Evolutionary conservation across 2,329 filamentous ascomycete species (phyloP), one percentile per base, ranked within the genome.

Genomic region (Cordyceps pruinosa): DNA sequence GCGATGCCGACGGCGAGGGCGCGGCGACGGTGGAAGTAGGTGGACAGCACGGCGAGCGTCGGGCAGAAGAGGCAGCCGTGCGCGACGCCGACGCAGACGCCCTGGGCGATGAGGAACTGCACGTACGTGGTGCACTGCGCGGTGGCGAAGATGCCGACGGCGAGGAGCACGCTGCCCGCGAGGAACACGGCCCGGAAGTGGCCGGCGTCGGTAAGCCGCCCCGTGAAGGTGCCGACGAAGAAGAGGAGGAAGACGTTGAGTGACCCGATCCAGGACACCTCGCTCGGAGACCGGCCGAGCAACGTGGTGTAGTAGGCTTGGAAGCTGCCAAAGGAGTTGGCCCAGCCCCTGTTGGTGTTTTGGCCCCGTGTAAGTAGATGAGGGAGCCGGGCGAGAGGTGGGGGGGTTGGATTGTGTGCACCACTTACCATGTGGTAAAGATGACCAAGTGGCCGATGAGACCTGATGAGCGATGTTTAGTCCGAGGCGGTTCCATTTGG

Each of bases 1-100:
- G 79, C 76, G 21, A 88, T 68, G 15, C 85, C 86, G 52, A 88
- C 78, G 10, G 81, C 85, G 2, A 88, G 69, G 0, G 79, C 77
- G 46, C 82, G 75, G 60, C 75, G 79, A 45, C 71, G 75, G 56
- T 71, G 72, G 65, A 88, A 89, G 63, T 89, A 89, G 12, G 86
- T 85, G 4, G 85, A 81, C 2, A 89, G 72, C 4, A 87, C 79
- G 1, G 86, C 81, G 32, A 89, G 76, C 42, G 79, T 75, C 0
- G 87, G 83, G 48, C 84, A 80, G 69, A 87, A 89, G 5, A 88
- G 69, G 59, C 77, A 81, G 3, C 85, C 86, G 59, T 81, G 79
- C 2, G 82, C 85, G 0, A 85, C 50, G 3, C 83, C 83, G 58
- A 79, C 69, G 59, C 77, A 79, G n/a, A 84, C 60, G 3, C 83